A percentile compares a stretch with the other conserved stretches of the same genome.
Evolutionary conservation across 83 land plant genomes (phyloP).

Genomic region (Isoetes engelmannii): DNA sequence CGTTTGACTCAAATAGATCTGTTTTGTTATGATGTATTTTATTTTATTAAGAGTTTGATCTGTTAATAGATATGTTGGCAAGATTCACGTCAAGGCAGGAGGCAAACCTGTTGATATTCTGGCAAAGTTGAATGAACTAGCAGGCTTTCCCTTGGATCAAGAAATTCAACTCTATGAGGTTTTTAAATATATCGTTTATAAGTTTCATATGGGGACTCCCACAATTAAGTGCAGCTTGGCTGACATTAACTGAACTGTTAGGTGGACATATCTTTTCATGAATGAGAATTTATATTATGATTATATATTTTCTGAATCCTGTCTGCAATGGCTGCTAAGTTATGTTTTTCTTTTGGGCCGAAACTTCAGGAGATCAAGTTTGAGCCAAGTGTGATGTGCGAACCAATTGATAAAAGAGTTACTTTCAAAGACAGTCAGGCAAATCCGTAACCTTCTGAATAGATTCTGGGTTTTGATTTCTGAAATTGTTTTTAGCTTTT

Average conservation of each 20-base stretch:
- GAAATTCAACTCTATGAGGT: conserved; percentile 9
- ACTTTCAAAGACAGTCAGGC: conserved; percentile 9
- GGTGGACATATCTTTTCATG: neutral
- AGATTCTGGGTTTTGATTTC: neutral
- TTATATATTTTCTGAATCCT: neutral
- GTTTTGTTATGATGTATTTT: neutral
- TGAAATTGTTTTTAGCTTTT: neutral
- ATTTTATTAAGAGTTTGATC: neutral
- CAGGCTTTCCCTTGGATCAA: conserved; percentile 1
- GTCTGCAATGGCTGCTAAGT: neutral
- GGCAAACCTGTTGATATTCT: conserved; percentile 2
- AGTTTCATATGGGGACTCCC: too few relatives aligned
- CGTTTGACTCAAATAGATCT: too few relatives aligned
- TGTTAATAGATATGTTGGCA: neutral
- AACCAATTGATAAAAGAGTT: conserved; percentile 4
- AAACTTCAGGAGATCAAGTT: conserved; percentile 13
- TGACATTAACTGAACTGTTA: neutral
- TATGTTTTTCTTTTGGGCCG: neutral
- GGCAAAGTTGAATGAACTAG: conserved; percentile 6
- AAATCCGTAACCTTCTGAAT: neutral
- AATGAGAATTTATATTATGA: neutral
- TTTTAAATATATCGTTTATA: neutral
- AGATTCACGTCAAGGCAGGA: neutral
- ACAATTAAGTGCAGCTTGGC: neutral
- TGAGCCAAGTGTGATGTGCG: conserved; percentile 19